Evolutionary conservation across 1,139 yeast genomes (phyloP), one percentile per base, ranked within the genome.

Genomic region (Meyerozyma athensensis): DNA sequence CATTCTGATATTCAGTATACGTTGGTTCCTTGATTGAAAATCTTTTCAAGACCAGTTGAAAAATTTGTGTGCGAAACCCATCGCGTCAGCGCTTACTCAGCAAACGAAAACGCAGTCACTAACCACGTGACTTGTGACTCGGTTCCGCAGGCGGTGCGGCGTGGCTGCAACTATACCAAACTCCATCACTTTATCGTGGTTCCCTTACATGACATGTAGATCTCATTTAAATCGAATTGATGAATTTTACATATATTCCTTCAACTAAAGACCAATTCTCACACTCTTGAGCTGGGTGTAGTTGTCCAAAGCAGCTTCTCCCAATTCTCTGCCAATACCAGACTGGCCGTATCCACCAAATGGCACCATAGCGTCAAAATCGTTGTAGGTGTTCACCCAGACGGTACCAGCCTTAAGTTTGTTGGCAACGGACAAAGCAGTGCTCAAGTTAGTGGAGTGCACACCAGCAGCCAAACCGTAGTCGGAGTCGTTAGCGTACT

Each of bases 241-340:
- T 24, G 13, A 14, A 24, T 24, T 24, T 24, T 12, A 13, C 14
- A 12, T 28, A 18, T 14, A 28, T 18, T 10, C 20, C 5, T 4
- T 5, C 4, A 28, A 28, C 32, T 28, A 28, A 36, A 62, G 44
- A 30, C 52, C 59, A 39, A 77, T 68, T 76, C 86, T 77, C 49
- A 84, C 90, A 43, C 94, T 85, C 76, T 86, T 86, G 53, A 69
- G 68, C 68, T 86, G 92, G 45, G 85, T 77, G 74, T 86, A 86
- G 76, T 81, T 83, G 50, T 81, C 86, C 53, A 86, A 74, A 38
- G 89, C 94, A 60, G 83, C 89, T 47, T 69, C 71, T 62, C 96
- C 96, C 81, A 86, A 79, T 73, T 86, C 96, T 69, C 95, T 83
- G 58, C 96, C 96, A 59, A 84, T 78, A 66, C 96, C 96, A 43